Conservation (phyloP, 2,329 filamentous ascomycete genomes). For the Claviceps sp. region DNA sequence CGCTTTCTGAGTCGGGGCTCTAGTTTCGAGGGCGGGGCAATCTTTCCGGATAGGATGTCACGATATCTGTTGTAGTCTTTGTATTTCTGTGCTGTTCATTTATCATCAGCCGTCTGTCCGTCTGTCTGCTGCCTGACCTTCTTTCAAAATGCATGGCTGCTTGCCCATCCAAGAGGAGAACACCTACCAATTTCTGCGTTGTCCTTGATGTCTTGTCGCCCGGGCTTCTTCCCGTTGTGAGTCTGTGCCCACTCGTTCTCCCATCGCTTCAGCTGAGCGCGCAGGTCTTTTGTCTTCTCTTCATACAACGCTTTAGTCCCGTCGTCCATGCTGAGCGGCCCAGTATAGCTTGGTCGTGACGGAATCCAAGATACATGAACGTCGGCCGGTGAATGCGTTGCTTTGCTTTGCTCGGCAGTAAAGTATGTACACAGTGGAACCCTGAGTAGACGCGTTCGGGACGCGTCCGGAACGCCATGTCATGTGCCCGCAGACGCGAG, state of each 20-base stretch:
- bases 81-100: constrained; percentile 51
- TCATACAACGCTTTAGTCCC: constrained; percentile 31
- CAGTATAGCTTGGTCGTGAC: neutral
- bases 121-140: neutral
- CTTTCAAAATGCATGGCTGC: neutral
- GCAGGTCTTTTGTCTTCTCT: constrained; percentile 38
- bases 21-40: constrained; percentile 22
- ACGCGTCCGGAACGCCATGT: neutral
- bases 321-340: constrained; percentile 30
- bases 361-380: neutral
- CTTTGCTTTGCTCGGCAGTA: neutral
- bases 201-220: constrained; percentile 62
- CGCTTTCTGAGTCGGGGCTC: constrained; percentile 24
- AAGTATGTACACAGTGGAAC: neutral
- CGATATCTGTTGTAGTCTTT: constrained; percentile 59
- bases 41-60: constrained; percentile 43
- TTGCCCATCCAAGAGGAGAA: no score
- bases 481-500: no score
- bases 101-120: neutral
- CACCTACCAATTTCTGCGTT: constrained; percentile 54
- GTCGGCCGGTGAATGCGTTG: neutral
- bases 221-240: constrained; percentile 55
- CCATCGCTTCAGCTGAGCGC: constrained; percentile 60
- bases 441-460: neutral
- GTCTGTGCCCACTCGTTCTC: constrained; percentile 51